Evolutionary conservation across 2,329 filamentous ascomycete genomes (phyloP).

Genomic region (Sarocladiaceae sp.): DNA sequence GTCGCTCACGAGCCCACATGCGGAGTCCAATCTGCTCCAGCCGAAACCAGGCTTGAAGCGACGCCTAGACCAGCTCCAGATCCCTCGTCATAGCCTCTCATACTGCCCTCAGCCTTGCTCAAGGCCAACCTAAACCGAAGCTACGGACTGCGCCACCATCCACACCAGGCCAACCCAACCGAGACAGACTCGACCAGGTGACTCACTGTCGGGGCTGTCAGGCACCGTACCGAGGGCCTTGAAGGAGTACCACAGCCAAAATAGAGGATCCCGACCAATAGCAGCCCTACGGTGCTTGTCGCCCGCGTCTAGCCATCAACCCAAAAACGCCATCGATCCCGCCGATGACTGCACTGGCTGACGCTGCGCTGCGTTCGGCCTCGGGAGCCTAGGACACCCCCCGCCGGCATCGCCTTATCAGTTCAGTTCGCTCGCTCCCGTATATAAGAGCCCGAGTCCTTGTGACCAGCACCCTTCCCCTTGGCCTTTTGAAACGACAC

Average conservation of each 20-base stretch:
- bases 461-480: slow-evolving; percentile 1
- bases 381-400: slow-evolving; percentile 1
- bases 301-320: neutral
- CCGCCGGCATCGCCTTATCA: slow-evolving; percentile 2
- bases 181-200: neutral
- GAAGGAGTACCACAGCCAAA: slow-evolving; percentile 1
- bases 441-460: slow-evolving; percentile 3
- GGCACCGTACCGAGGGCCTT: slow-evolving; percentile 1
- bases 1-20: too few relatives aligned
- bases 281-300: neutral
- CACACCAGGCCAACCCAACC: neutral
- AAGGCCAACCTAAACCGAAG: slow-evolving; percentile 2
- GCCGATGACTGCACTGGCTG: slow-evolving; percentile 6
- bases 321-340: slow-evolving; percentile 7
- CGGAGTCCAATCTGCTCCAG: too few relatives aligned
- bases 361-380: slow-evolving; percentile 5
- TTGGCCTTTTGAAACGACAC: neutral
- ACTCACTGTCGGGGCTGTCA: slow-evolving; percentile 8
- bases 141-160: slow-evolving; percentile 8
- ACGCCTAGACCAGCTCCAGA: neutral
- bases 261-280: neutral
- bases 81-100: slow-evolving; percentile 3
- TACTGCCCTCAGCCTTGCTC: slow-evolving; percentile 8
- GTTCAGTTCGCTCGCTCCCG: too few relatives aligned
- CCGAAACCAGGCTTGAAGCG: neutral